Conservation (phyloP, 208 protist species). For the Leishmania lainsoni region DNA sequence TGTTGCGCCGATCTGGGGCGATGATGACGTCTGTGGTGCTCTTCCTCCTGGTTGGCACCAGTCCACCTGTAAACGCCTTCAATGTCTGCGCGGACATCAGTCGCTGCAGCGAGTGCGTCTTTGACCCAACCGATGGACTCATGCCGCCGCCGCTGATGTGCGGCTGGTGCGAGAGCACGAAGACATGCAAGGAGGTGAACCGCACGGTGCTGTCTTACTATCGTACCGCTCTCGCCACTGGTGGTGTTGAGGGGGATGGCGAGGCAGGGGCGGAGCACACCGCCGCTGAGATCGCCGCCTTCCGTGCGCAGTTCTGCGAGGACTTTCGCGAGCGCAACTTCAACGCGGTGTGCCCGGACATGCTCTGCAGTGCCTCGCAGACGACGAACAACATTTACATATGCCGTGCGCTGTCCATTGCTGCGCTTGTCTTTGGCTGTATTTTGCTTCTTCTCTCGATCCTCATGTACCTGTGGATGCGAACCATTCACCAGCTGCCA, state of each 20-base stretch:
- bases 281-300: conserved; percentile 20
- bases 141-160: conserved; percentile 46
- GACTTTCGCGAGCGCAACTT: conserved; percentile 44
- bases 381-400: conserved; percentile 77
- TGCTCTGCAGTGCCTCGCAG: conserved; percentile 44
- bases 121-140: conserved; percentile 52
- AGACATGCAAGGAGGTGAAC: conserved; percentile 49
- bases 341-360: conserved; percentile 54
- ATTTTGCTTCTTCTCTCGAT: conserved; percentile 40
- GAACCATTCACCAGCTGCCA: conserved; percentile 49
- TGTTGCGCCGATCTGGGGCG: background rate
- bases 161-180: conserved; percentile 48
- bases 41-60: background rate
- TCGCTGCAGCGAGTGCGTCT: conserved; percentile 63
- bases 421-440: conserved; percentile 39
- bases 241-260: background rate
- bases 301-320: conserved; percentile 28
- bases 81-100: conserved; percentile 42
- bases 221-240: background rate
- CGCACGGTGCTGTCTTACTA: conserved; percentile 27
- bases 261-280: conserved; percentile 4
- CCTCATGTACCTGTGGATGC: conserved; percentile 46
- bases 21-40: background rate
- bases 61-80: background rate
- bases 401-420: conserved; percentile 42